Evolutionary conservation across 164 flowering plant species (phyloP), one percentile per base, ranked within the genome.

Genomic region (Taxillus chinensis): DNA sequence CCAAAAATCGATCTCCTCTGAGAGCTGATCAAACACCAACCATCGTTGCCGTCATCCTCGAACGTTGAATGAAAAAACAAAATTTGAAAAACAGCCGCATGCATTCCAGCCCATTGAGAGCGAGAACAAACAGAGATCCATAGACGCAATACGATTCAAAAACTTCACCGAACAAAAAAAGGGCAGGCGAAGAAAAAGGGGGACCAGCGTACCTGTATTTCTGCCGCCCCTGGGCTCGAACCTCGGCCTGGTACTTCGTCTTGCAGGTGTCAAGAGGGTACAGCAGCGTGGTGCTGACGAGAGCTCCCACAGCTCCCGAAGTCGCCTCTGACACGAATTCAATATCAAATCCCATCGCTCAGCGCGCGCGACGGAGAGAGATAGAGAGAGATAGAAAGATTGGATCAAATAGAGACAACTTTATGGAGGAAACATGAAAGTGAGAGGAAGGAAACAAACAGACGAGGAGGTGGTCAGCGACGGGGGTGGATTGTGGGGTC

Each of bases 181-280:
- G 50, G 12, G 3, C 39, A 58, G 10, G 38, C 0, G 15, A 40
- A 50, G 9, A 56, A 45, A 41, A 7, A 27, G 49, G 5, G 5
- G 39, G 39, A 27, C 5, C 55, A 60, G 55, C 3, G 11, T 27
- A 86, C 92, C 89, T 89, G 87, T 89, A 89, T 61, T 71, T 85
- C 45, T 72, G 84, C 45, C 69, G 81, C 11, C 82, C 87, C 45
- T 77, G 80, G 15, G 78, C 75, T 59, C 79, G 74, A 65, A 68
- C 78, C 59, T 89, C 96, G 49, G 96, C 96, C 59, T 89, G 96
- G 63, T 77, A 89, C 80, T 76, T 89, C 61, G 96, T 76, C 69
- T 89, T 89, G 45, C 96, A 86, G 4, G 90, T 89, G 56, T 86
- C 96, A 39, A 89, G 84, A 43, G 96, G 96, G 66, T 86, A 86